Conservation (phyloP, 257 asterid species). For the Anisodus acutangulus region DNA sequence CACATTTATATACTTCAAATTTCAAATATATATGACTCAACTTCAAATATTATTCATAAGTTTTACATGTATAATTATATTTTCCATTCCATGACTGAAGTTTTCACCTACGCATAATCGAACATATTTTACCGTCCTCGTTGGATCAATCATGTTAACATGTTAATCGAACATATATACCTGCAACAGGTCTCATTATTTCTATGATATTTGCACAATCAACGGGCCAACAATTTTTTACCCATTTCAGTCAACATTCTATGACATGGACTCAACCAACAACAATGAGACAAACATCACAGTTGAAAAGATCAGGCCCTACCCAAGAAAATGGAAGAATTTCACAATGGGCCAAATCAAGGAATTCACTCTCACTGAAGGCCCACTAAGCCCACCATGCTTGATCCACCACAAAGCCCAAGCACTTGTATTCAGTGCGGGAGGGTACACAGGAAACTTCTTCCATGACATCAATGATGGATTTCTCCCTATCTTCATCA, state of each 20-base stretch:
- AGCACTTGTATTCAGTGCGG: slow-evolving; percentile 33
- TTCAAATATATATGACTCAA: no score
- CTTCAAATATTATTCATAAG: no score
- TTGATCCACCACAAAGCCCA: slow-evolving; percentile 25
- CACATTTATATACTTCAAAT: no score
- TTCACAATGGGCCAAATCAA: slow-evolving; percentile 27
- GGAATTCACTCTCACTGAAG: slow-evolving; percentile 26
- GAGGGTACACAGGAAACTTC: slow-evolving; percentile 37
- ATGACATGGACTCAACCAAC: not conserved
- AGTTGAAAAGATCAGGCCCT: slow-evolving; percentile 32
- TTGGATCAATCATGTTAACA: no score
- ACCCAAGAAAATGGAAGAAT: slow-evolving; percentile 33
- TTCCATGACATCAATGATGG: slow-evolving; percentile 37
- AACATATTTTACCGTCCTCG: no score
- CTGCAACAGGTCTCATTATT: slow-evolving; percentile 17
- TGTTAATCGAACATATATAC: no score
- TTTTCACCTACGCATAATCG: no score
- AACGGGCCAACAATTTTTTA: slow-evolving; percentile 19
- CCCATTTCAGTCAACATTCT: slow-evolving; percentile 29
- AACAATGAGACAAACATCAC: not conserved
- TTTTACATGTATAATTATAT: no score
- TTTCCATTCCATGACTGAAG: no score
- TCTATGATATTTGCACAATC: slow-evolving; percentile 30
- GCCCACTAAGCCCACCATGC: slow-evolving; percentile 31
- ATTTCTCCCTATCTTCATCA: slow-evolving; percentile 31